Evolutionary conservation across 352 stramenopile species (phyloP).

Genomic region (Phytophthora fragariae): DNA sequence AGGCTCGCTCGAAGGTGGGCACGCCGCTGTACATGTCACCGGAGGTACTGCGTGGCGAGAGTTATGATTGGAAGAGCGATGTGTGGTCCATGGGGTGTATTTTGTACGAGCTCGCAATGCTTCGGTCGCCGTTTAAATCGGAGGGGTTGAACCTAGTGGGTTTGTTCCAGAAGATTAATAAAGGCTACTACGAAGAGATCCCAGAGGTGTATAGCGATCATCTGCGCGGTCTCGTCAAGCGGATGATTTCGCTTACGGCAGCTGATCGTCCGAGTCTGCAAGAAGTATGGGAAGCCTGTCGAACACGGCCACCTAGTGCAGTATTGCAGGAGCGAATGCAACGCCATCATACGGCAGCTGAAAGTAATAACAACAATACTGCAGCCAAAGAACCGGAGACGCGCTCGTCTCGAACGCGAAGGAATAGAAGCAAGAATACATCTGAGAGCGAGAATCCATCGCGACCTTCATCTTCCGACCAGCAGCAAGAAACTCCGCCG

Average conservation of each 20-base stretch:
- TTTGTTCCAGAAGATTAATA: constrained; percentile 94
- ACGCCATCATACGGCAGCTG: constrained; percentile 21
- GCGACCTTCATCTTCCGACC: constrained; percentile 28
- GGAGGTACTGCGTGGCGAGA: constrained; percentile 92
- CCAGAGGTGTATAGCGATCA: constrained; percentile 72
- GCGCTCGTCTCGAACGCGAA: constrained; percentile 17
- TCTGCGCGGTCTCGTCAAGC: constrained; percentile 59
- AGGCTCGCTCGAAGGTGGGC: constrained; percentile 92
- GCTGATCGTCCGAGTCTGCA: constrained; percentile 68
- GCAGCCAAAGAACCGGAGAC: constrained; percentile 12
- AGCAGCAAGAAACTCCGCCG: constrained; percentile 35
- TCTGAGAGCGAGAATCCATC: constrained; percentile 29
- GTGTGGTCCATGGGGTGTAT: constrained; percentile 96
- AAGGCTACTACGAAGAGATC: constrained; percentile 80
- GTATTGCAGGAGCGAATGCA: constrained; percentile 37
- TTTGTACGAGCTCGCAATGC: constrained; percentile 95
- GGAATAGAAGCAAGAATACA: constrained; percentile 17
- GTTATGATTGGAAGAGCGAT: constrained; percentile 96
- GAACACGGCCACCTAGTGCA: constrained; percentile 46
- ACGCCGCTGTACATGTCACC: constrained; percentile 96
- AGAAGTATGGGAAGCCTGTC: constrained; percentile 68
- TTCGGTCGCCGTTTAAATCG: constrained; percentile 94
- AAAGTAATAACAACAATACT: constrained; percentile 37
- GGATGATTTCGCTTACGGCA: constrained; percentile 76
- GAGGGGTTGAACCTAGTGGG: constrained; percentile 92